A percentile compares a stretch with the other conserved stretches of the same genome.
Conservation (phyloP, 2,329 filamentous ascomycete genomes). For the Aspergillus intermedius region DNA sequence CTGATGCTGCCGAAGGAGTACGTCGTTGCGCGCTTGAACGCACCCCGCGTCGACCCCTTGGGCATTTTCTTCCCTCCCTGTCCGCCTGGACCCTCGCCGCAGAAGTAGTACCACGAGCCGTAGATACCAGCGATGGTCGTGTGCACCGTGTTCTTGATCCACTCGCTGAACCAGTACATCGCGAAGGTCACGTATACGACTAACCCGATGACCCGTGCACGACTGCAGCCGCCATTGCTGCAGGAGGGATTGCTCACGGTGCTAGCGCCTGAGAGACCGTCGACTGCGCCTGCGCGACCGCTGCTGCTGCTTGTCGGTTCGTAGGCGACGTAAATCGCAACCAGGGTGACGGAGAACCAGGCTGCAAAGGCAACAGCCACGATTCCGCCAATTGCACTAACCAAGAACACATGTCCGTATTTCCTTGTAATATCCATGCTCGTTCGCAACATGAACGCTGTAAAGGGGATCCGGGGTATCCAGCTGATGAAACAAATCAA, state of each 20-base stretch:
- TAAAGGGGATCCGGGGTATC: constrained; percentile 87
- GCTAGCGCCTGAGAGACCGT: neutral
- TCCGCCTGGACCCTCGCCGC: constrained; percentile 51
- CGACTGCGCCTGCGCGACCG: no score
- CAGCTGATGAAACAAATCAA: constrained; percentile 80
- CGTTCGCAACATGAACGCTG: constrained; percentile 80
- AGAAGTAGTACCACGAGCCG: constrained; percentile 82
- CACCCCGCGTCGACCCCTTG: constrained; percentile 72
- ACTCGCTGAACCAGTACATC: constrained; percentile 90
- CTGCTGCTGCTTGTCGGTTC: constrained; percentile 48
- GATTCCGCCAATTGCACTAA: constrained; percentile 77
- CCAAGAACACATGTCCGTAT: constrained; percentile 78
- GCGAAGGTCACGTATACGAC: constrained; percentile 84
- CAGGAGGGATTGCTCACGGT: constrained; percentile 47
- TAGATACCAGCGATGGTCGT: constrained; percentile 82
- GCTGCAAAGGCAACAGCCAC: constrained; percentile 68
- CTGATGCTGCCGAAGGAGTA: constrained; percentile 91
- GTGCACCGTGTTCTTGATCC: constrained; percentile 89
- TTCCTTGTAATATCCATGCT: constrained; percentile 77
- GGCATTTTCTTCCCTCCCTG: constrained; percentile 47
- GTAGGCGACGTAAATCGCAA: constrained; percentile 79
- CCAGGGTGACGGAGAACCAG: constrained; percentile 81
- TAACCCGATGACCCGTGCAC: constrained; percentile 72
- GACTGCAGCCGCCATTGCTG: constrained; percentile 58
- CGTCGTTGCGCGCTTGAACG: constrained; percentile 72